These are phyloP conservation scores for Neurospora sp. DNA, from an alignment of 495 filamentous ascomycete species.

Conservation along the genomic window DNA sequence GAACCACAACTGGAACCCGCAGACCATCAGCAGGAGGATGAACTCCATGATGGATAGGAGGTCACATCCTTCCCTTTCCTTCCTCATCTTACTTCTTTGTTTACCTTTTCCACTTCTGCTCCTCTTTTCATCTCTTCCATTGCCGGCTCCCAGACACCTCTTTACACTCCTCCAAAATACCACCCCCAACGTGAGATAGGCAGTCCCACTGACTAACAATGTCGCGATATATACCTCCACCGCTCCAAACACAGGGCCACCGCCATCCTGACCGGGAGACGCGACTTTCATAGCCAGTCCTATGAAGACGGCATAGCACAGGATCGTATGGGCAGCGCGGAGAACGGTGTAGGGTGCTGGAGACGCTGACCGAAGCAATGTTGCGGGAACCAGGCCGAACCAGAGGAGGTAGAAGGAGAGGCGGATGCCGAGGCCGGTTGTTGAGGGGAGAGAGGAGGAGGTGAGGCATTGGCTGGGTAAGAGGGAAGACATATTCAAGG, in stretches of 20 bases:
- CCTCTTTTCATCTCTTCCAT: too few relatives aligned
- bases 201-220: conserved; percentile 12
- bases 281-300: conserved; percentile 4
- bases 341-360: conserved; percentile 4
- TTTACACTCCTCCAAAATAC: background rate
- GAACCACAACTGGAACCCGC: conserved; percentile 31
- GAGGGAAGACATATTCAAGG: too few relatives aligned
- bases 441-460: background rate
- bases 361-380: background rate
- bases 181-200: background rate
- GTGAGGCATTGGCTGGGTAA: too few relatives aligned
- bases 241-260: background rate
- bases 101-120: background rate
- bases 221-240: conserved; percentile 27
- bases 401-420: conserved; percentile 27
- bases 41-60: conserved; percentile 1
- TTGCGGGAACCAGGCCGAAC: conserved; percentile 10
- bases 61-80: background rate
- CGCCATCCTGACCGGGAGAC: background rate
- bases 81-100: background rate
- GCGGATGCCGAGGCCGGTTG: conserved; percentile 25
- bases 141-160: background rate
- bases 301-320: conserved; percentile 14
- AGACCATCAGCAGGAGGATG: conserved; percentile 15
- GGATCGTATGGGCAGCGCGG: conserved; percentile 6